Evolutionary conservation across 371 early-diverging fungal genomes (phyloP).

Genomic region (Circinella umbellata): DNA sequence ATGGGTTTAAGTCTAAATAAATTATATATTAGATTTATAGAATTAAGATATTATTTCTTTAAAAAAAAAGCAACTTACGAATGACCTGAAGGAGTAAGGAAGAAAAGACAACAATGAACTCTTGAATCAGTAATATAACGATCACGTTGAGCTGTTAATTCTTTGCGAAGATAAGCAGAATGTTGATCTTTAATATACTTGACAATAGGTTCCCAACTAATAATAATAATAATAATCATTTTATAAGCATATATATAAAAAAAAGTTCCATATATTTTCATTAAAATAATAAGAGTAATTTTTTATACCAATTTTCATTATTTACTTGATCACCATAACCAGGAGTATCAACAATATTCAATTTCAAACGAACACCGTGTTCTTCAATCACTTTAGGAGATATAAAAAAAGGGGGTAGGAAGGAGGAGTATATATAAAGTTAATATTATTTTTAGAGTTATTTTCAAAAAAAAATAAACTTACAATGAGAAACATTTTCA

Average conservation of each 20-base stretch:
- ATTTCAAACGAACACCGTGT: constrained; percentile 76
- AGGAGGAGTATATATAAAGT: background rate
- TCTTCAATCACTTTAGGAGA: constrained; percentile 70
- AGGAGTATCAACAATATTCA: constrained; percentile 83
- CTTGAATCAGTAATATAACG: constrained; percentile 81
- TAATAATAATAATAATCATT: background rate
- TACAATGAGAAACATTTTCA: constrained; percentile 76
- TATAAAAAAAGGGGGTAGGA: background rate
- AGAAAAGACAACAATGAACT: constrained; percentile 80
- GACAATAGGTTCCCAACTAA: constrained; percentile 83
- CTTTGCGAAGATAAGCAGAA: constrained; percentile 85
- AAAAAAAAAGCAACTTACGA: constrained; percentile 43
- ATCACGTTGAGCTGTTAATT: constrained; percentile 81
- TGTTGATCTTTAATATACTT: constrained; percentile 92
- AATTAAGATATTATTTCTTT: no score
- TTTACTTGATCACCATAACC: constrained; percentile 82
- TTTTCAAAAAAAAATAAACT: constrained; percentile 16
- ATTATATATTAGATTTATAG: background rate
- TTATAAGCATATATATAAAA: no score
- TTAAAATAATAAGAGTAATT: no score
- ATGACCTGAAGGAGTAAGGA: constrained; percentile 74
- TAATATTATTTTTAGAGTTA: background rate
- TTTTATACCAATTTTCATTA: constrained; percentile 78
- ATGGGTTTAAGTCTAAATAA: constrained; percentile 70
- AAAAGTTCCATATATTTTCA: no score